Conservation (phyloP, 768 basidiomycete species). For the Phylloporus rhodoxanthus region DNA sequence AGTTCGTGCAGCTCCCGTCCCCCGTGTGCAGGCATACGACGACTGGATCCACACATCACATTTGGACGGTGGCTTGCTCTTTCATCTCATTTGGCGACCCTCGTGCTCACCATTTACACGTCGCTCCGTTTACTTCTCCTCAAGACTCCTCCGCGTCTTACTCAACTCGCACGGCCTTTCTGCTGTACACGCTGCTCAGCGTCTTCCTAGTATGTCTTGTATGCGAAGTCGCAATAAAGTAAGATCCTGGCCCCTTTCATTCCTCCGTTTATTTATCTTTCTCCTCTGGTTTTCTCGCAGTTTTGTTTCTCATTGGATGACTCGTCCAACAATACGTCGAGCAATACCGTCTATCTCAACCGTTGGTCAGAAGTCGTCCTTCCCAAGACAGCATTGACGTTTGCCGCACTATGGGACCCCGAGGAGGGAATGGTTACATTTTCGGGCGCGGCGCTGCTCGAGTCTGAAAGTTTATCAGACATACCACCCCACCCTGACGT, state of each 20-base stretch:
- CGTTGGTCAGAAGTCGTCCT: conserved; percentile 57
- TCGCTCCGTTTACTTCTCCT: neutral
- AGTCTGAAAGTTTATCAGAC: conserved; percentile 19
- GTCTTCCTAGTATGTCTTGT: conserved; percentile 11
- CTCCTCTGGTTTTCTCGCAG: conserved; percentile 6
- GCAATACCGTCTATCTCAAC: conserved; percentile 12
- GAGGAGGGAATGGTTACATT: conserved; percentile 54
- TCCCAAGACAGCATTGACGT: conserved; percentile 50
- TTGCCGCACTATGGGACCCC: conserved; percentile 56
- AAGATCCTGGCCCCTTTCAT: neutral
- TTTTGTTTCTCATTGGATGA: conserved; percentile 22
- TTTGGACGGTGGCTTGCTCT: neutral
- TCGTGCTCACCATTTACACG: neutral
- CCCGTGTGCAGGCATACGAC: conserved; percentile 23
- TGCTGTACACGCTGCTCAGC: neutral
- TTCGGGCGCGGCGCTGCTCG: conserved; percentile 44
- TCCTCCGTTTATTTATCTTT: neutral
- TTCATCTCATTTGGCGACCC: neutral
- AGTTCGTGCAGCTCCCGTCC: conserved; percentile 9
- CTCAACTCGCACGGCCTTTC: neutral
- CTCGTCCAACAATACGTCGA: conserved; percentile 7
- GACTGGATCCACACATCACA: conserved; percentile 9
- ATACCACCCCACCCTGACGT: conserved; percentile 4
- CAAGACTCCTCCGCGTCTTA: neutral
- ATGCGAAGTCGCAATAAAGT: conserved; percentile 20